Percentiles rank a stretch among this genome's conserved stretches.
These are phyloP conservation scores for Breynia disticha DNA, from an alignment of 441 rosid species.

Conservation along the genomic window DNA sequence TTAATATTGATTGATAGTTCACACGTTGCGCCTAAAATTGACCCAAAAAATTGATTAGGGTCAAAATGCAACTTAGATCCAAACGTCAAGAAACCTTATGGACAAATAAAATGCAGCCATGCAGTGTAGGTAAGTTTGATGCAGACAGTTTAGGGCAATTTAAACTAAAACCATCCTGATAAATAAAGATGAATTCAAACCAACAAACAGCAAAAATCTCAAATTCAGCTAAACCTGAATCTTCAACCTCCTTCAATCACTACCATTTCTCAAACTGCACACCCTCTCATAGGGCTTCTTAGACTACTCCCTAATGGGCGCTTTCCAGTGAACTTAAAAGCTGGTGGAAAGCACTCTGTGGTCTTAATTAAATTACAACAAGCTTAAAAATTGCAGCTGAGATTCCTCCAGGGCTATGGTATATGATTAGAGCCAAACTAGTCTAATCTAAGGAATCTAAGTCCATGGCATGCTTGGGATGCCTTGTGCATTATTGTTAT, in stretches of 20 bases:
- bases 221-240: conserved; percentile 8
- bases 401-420: conserved; percentile 14
- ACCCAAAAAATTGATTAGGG: too few species aligned
- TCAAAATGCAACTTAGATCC: too few species aligned
- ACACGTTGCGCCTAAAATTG: too few species aligned
- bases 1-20: too few species aligned
- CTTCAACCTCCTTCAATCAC: conserved; percentile 10
- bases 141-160: background rate
- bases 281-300: conserved; percentile 4
- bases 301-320: conserved; percentile 12
- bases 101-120: too few species aligned
- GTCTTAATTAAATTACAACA: conserved; percentile 17
- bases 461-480: conserved; percentile 43
- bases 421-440: conserved; percentile 16
- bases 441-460: conserved; percentile 19
- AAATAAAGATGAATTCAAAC: background rate
- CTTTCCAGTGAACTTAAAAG: conserved; percentile 13
- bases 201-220: background rate
- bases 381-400: conserved; percentile 18
- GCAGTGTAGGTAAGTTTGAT: too few species aligned
- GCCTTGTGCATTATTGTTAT: conserved; percentile 37
- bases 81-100: too few species aligned
- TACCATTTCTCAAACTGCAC: background rate
- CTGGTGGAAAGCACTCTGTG: conserved; percentile 11
- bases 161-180: background rate